Conservation (phyloP, 1,284 basidiomycete species). For the Fomitopsis palustris region DNA sequence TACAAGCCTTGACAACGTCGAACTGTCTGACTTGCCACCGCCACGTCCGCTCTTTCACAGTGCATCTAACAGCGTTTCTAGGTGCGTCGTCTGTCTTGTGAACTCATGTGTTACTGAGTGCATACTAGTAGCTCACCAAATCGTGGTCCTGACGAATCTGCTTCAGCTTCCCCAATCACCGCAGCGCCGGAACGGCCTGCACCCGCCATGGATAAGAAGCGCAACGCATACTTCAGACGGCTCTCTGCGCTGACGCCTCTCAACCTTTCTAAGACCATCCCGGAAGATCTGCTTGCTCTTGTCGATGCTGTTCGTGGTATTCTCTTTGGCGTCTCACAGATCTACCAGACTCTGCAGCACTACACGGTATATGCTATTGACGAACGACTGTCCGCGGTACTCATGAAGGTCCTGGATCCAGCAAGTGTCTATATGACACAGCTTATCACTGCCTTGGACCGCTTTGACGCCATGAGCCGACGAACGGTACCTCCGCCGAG, state of each 20-base stretch:
- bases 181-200: constrained; percentile 32
- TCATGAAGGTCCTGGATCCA: constrained; percentile 83
- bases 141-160: constrained; percentile 31
- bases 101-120: constrained; percentile 36
- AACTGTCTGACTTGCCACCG: not conserved
- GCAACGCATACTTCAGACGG: constrained; percentile 92
- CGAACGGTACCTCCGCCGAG: constrained; percentile 65
- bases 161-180: constrained; percentile 37
- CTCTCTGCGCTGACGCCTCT: constrained; percentile 74
- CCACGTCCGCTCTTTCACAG: constrained; percentile 1
- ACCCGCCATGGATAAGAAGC: constrained; percentile 71
- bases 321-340: constrained; percentile 89
- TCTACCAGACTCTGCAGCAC: constrained; percentile 87
- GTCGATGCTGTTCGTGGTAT: constrained; percentile 90
- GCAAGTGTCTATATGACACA: constrained; percentile 81
- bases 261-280: constrained; percentile 67
- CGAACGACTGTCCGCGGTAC: constrained; percentile 79
- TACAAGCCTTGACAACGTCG: constrained; percentile 14
- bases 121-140: constrained; percentile 14
- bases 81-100: not conserved
- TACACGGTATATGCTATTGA: constrained; percentile 86
- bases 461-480: constrained; percentile 85
- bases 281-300: constrained; percentile 69
- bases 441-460: constrained; percentile 87
- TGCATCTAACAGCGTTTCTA: not conserved